Percentiles rank a stretch among this genome's conserved stretches.
phyloP scores from a whole-genome alignment of 2,329 filamentous ascomycete species.

The Aspergillus oerlinghausenensis region DNA sequence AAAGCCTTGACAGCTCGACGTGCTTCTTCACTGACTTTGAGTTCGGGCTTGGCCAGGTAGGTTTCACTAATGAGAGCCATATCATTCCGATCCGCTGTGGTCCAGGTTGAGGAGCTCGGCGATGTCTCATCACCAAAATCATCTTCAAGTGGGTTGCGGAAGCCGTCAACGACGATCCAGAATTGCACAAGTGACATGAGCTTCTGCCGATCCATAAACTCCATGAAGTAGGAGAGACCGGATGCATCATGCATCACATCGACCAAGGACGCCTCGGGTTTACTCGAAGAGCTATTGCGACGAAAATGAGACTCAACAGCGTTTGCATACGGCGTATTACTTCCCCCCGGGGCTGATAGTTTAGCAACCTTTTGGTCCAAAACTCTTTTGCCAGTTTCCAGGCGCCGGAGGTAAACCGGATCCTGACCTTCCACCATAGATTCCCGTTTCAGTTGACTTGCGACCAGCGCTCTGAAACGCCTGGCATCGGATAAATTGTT shows the following conservation, averaged over 20 bases:
- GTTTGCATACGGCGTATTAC: slow-evolving; percentile 30
- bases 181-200: slow-evolving; percentile 92
- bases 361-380: slow-evolving; percentile 85
- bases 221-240: slow-evolving; percentile 97
- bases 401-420: slow-evolving; percentile 75
- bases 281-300: slow-evolving; percentile 49
- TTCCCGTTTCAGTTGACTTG: slow-evolving; percentile 86
- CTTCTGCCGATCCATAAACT: slow-evolving; percentile 91
- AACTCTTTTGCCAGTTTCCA: slow-evolving; percentile 86
- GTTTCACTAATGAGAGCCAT: slow-evolving; percentile 87
- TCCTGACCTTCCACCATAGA: slow-evolving; percentile 74
- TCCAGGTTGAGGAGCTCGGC: slow-evolving; percentile 64
- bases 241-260: slow-evolving; percentile 88
- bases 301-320: slow-evolving; percentile 27
- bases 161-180: slow-evolving; percentile 96
- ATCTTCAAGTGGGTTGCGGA: slow-evolving; percentile 89
- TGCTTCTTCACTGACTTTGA: slow-evolving; percentile 68
- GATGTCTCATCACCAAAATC: slow-evolving; percentile 69
- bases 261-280: slow-evolving; percentile 71
- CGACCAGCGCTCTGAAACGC: slow-evolving; percentile 84
- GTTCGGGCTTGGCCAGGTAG: slow-evolving; percentile 76
- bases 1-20: slow-evolving; percentile 71
- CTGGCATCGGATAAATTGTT: slow-evolving; percentile 90
- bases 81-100: slow-evolving; percentile 77
- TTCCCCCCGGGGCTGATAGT: slow-evolving; percentile 62